These are phyloP conservation scores for Zasmidium citrigriseum DNA, from an alignment of 2,329 filamentous ascomycete genomes.

Conservation along the genomic window DNA sequence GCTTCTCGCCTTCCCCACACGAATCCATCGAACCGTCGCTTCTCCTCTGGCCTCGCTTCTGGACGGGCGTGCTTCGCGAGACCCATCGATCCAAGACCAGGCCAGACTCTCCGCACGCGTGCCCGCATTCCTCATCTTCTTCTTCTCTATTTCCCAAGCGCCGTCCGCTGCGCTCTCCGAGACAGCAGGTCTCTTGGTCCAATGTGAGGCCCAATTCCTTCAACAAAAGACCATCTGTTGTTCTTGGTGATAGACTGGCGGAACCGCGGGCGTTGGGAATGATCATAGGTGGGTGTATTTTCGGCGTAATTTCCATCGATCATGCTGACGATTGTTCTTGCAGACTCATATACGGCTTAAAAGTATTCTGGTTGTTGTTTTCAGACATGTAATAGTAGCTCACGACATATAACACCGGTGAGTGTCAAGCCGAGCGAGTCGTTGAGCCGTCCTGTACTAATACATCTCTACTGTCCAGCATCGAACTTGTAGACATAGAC, in stretches of 20 bases:
- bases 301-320: slow-evolving; percentile 4
- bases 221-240: slow-evolving; percentile 14
- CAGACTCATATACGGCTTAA: slow-evolving; percentile 26
- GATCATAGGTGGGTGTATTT: slow-evolving; percentile 29
- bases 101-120: slow-evolving; percentile 9
- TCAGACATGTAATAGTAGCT: slow-evolving; percentile 33
- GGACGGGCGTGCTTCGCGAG: background rate
- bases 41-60: background rate
- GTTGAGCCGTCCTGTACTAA: background rate
- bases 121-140: slow-evolving; percentile 9
- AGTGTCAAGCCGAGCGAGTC: slow-evolving; percentile 7
- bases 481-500: slow-evolving; percentile 36
- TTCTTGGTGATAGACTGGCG: slow-evolving; percentile 20
- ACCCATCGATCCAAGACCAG: background rate
- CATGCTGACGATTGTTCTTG: slow-evolving; percentile 7
- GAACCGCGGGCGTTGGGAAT: slow-evolving; percentile 26
- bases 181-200: slow-evolving; percentile 5
- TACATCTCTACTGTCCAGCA: slow-evolving; percentile 10
- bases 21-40: background rate
- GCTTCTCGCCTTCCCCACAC: background rate
- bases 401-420: slow-evolving; percentile 19
- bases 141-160: slow-evolving; percentile 6
- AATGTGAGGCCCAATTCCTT: slow-evolving; percentile 21
- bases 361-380: slow-evolving; percentile 10
- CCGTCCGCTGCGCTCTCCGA: slow-evolving; percentile 10